Conservation (phyloP, 768 basidiomycete genomes). For the Serpula lacrymans region DNA sequence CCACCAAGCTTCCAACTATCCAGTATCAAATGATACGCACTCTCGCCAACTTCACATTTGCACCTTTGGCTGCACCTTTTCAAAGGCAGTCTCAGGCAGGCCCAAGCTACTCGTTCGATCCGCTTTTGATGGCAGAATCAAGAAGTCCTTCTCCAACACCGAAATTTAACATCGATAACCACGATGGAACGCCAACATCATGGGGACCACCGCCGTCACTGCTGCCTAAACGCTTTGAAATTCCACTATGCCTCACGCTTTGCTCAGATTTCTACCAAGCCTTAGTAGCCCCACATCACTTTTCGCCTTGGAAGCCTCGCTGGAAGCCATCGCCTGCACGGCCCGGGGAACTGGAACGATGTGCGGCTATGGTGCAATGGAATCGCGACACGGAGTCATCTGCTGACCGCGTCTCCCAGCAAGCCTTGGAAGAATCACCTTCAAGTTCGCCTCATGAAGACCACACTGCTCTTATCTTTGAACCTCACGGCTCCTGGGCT, state of each 20-base stretch:
- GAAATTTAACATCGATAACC: not conserved
- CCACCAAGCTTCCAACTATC: too few species aligned
- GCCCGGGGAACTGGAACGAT: constrained; percentile 17
- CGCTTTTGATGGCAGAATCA: too few species aligned
- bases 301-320: constrained; percentile 2
- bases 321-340: constrained; percentile 13
- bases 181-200: too few species aligned
- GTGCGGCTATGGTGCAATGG: constrained; percentile 27
- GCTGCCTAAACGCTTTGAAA: constrained; percentile 5
- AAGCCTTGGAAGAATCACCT: not conserved
- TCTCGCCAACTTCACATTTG: too few species aligned
- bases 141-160: too few species aligned
- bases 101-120: too few species aligned
- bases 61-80: too few species aligned
- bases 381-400: too few species aligned
- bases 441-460: not conserved
- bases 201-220: constrained; percentile 9
- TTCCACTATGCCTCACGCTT: constrained; percentile 18
- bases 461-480: constrained; percentile 15
- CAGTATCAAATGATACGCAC: too few species aligned
- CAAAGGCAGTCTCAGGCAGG: too few species aligned
- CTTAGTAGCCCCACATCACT: constrained; percentile 23
- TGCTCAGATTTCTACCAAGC: constrained; percentile 26
- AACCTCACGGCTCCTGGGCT: constrained; percentile 29
- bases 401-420: constrained; percentile 1